phyloP scores from a whole-genome alignment of 2,329 filamentous ascomycete genomes.

The Sarocladiaceae sp. region DNA sequence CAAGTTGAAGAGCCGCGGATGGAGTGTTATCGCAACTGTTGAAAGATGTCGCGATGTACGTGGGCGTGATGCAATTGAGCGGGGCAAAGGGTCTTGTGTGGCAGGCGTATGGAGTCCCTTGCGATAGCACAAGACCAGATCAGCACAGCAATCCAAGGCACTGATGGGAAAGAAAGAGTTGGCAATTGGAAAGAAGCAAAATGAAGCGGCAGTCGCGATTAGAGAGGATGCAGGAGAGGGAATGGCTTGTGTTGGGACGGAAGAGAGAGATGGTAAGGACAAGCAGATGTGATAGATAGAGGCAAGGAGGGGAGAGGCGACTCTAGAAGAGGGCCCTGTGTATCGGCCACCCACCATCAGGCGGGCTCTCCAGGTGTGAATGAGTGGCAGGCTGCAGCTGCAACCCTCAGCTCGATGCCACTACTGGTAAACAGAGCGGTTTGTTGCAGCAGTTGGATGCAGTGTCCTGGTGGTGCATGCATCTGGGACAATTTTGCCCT shows the following conservation, averaged over 20 bases:
- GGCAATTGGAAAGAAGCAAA: not conserved
- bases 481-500: not conserved
- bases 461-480: not conserved
- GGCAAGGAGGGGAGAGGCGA: not conserved
- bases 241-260: not conserved
- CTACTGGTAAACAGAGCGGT: not conserved
- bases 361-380: too few species aligned
- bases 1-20: not conserved
- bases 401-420: slow-evolving; percentile 4
- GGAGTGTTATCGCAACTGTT: not conserved
- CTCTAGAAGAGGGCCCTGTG: not conserved
- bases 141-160: not conserved
- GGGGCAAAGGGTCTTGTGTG: not conserved
- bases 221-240: not conserved
- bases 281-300: not conserved
- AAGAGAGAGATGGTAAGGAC: not conserved
- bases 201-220: not conserved
- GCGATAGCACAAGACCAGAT: not conserved
- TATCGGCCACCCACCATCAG: slow-evolving; percentile 4
- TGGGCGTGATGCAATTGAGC: slow-evolving; percentile 7
- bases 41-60: not conserved
- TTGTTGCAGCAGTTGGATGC: not conserved
- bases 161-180: not conserved
- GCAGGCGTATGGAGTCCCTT: not conserved
- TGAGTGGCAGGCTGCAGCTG: not conserved